Base-by-base conservation (phyloP, 192 early-diverging fungal genomes). In the Lobulomyces angularis region DNA sequence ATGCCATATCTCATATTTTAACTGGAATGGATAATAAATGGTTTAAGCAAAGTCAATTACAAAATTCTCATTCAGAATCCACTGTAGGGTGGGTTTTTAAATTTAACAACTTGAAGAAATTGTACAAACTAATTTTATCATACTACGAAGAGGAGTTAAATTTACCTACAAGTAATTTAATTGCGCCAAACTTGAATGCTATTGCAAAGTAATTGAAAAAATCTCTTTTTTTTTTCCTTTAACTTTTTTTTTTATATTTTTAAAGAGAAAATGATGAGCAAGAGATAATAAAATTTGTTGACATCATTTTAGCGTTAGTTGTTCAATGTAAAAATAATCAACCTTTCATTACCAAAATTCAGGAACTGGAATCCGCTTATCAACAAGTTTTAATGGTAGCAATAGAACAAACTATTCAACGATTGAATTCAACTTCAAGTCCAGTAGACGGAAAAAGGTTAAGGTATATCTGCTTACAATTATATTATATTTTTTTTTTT, bases 11-110 rank as follows among this genome's bases (percentile, higher is more conserved):
- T n/a, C n/a, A n/a, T n/a, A n/a, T n/a, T n/a, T n/a, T n/a, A n/a
- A n/a, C n/a, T n/a, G n/a, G n/a, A n/a, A n/a, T n/a, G n/a, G n/a
- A n/a, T n/a, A n/a, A n/a, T n/a, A n/a, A n/a, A n/a, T n/a, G n/a
- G n/a, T n/a, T n/a, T n/a, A n/a, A n/a, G n/a, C n/a, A n/a, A n/a
- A n/a, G n/a, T n/a, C n/a, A n/a, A n/a, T n/a, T n/a, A n/a, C n/a
- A n/a, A n/a, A n/a, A n/a, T n/a, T n/a, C n/a, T n/a, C n/a, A n/a
- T n/a, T n/a, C n/a, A n/a, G n/a, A n/a, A n/a, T n/a, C n/a, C n/a
- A n/a, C n/a, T n/a, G n/a, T n/a, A n/a, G n/a, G n/a, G n/a, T 98
- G 94, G 94, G 86, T 98, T 1, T 54, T 89, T 25, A 84, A 83
- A 49, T 81, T 88, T 56, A 93, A 90, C 62, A 86, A 86, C 41